phyloP scores from a whole-genome alignment of 768 basidiomycete genomes.

The Sporobolomyces pararoseus region DNA sequence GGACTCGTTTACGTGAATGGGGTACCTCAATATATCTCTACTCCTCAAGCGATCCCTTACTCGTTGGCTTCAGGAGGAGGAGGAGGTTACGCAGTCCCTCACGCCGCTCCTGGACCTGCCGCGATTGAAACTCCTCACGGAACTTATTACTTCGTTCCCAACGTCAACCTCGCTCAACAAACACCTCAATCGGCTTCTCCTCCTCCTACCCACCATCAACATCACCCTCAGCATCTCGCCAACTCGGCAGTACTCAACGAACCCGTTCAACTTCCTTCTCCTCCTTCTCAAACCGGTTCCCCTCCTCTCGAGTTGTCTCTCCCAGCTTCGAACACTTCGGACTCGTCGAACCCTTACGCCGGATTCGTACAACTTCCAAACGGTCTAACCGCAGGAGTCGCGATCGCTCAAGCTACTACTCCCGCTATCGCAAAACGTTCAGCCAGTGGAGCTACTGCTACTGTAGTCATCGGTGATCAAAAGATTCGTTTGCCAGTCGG shows the following conservation, averaged over 20 bases:
- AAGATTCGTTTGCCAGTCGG: conserved; percentile 37
- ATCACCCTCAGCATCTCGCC: too few species aligned
- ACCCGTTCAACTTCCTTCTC: conserved; percentile 18
- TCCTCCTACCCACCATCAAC: neutral
- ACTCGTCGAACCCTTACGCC: neutral
- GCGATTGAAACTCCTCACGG: conserved; percentile 38
- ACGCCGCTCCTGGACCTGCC: conserved; percentile 5
- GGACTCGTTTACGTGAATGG: too few species aligned
- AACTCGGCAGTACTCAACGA: too few species aligned
- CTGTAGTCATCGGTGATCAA: conserved; percentile 12
- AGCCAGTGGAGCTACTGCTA: neutral
- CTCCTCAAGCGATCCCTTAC: neutral
- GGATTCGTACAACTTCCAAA: conserved; percentile 13
- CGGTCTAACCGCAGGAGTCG: conserved; percentile 13
- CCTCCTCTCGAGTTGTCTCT: neutral
- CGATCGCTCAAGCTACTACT: conserved; percentile 7
- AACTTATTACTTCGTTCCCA: conserved; percentile 36
- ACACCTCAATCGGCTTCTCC: neutral
- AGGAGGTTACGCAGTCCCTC: conserved; percentile 19
- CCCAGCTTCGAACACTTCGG: neutral
- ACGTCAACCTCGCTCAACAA: neutral
- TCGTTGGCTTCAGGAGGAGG: neutral
- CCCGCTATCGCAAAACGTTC: neutral
- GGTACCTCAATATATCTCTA: neutral
- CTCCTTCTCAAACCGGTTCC: neutral